Percentiles rank a stretch among this genome's conserved stretches.
phyloP scores from a whole-genome alignment of 106 monocot genomes.

The Acorus gramineus region DNA sequence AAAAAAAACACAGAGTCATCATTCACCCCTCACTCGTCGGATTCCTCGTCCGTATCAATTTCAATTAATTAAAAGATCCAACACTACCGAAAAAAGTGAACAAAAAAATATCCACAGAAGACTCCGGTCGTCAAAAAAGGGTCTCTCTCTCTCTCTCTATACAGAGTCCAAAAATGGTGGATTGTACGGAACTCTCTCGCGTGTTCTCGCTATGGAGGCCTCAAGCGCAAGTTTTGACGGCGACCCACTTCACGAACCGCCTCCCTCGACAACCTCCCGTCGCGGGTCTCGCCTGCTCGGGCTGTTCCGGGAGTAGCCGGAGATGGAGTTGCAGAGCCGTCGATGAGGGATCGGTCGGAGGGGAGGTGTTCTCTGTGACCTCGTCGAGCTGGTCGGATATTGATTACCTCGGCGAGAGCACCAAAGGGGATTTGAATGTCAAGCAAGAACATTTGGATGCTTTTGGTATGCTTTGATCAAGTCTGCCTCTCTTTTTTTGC shows the following conservation, averaged over 20 bases:
- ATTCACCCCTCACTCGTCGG: too few species aligned
- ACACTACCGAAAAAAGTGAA: too few species aligned
- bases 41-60: too few species aligned
- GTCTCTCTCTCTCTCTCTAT: too few species aligned
- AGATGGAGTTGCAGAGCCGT: conserved; percentile 19
- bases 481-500: not conserved
- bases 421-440: conserved; percentile 87
- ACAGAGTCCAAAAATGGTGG: conserved; percentile 22
- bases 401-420: conserved; percentile 93
- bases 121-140: too few species aligned
- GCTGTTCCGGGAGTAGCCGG: conserved; percentile 6
- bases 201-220: not conserved
- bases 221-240: not conserved
- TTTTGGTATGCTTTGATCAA: conserved; percentile 39
- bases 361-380: conserved; percentile 69
- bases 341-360: conserved; percentile 22
- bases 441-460: conserved; percentile 57
- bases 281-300: conserved; percentile 2
- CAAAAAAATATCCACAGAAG: too few species aligned
- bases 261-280: not conserved
- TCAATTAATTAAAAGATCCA: too few species aligned
- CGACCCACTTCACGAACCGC: not conserved
- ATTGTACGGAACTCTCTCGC: conserved; percentile 15
- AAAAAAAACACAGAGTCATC: too few species aligned
- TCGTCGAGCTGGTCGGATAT: conserved; percentile 66